Base-by-base conservation (phyloP, 768 basidiomycete species). In the Boletus rufocinnamomeus region DNA sequence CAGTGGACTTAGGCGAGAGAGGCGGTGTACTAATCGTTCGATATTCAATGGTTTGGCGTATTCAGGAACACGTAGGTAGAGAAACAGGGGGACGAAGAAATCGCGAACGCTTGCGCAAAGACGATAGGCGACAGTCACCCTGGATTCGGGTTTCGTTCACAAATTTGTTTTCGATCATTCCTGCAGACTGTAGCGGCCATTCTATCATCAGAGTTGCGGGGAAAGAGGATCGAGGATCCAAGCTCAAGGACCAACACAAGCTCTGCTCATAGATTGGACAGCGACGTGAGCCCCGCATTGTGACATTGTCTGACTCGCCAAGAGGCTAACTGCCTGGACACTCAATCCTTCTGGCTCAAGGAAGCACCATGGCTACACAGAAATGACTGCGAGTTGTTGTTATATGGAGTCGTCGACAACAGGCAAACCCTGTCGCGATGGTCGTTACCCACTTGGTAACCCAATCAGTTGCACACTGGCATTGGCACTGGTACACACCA, bases 1-100 rank as follows among this genome's bases (percentile, higher is more conserved):
- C 19, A 5, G n/a, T 54, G 14, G 16, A n/a, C 19, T n/a, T 54
- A 40, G 56, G 48, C 48, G 54, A 58, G 40, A 38, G 38, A 25
- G 21, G 46, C 41, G 8, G 28, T 23, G 35, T 27, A 46, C 32
- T n/a, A n/a, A 32, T 45, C 17, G 28, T 45, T 23, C 40, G 25
- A 44, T 30, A 35, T 13, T 3, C 2, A 30, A 23, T 34, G 11
- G 13, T 11, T 56, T 40, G 25, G 4, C n/a, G 28, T n/a, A 11
- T 17, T 41, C 27, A 21, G 4, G 47, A 25, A 19, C 17, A 48
- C 6, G 10, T 32, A 50, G 32, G 19, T 2, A 27, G 38, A 21
- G 25, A 46, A 41, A 35, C 8, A 17, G 16, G 37, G 45, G 45
- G 27, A 13, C 57, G 43, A 35, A 51, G 28, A 5, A 25, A 30